A percentile compares a stretch with the other conserved stretches of the same genome.
Evolutionary conservation across 352 stramenopile genomes (phyloP).

Genomic region (Phytophthora hibernalis): DNA sequence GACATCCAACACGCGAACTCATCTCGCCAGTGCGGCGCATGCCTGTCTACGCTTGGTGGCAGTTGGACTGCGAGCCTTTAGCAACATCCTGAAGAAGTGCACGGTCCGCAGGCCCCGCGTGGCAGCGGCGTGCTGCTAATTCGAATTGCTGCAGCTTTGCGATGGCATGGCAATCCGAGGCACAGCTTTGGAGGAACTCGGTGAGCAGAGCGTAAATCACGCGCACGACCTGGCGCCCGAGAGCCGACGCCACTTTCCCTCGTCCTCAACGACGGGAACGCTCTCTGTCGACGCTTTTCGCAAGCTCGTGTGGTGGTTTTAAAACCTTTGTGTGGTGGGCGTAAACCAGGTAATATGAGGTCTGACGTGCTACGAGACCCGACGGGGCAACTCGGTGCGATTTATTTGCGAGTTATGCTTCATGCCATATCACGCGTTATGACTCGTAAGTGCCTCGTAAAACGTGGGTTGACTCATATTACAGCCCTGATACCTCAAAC

Average conservation of each 20-base stretch:
- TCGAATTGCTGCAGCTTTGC: neutral
- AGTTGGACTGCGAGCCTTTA: neutral
- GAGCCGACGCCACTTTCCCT: conserved; percentile 19
- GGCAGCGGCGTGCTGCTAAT: no score
- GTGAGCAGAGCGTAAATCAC: conserved; percentile 8
- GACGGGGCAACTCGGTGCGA: neutral
- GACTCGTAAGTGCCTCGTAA: neutral
- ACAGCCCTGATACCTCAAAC: conserved; percentile 14
- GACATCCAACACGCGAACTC: conserved; percentile 2
- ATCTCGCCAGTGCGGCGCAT: conserved; percentile 11
- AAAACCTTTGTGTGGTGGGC: no score
- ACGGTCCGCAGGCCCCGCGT: neutral
- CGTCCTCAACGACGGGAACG: conserved; percentile 1
- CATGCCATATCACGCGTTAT: neutral
- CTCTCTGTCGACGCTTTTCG: conserved; percentile 21
- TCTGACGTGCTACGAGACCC: neutral
- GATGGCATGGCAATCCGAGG: neutral
- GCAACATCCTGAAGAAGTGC: neutral
- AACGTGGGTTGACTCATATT: conserved; percentile 15
- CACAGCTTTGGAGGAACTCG: neutral
- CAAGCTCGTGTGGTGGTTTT: conserved; percentile 19
- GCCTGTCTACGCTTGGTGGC: neutral
- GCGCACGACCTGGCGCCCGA: no score
- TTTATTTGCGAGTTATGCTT: neutral
- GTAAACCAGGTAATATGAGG: no score